phyloP scores from a whole-genome alignment of 371 early-diverging fungal species.

The Mortierella sp. region DNA sequence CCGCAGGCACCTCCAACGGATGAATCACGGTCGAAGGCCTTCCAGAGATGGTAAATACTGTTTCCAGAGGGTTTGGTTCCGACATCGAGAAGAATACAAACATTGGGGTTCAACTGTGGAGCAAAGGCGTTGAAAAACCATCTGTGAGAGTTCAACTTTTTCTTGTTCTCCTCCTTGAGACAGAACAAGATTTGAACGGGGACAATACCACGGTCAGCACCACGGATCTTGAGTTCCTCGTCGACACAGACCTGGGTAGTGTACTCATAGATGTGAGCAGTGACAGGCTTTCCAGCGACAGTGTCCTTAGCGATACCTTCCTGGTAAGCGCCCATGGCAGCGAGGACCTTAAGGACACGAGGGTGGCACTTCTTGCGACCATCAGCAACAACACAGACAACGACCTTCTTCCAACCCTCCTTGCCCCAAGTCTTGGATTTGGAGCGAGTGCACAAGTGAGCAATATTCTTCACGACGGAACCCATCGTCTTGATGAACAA shows the following conservation, averaged over 20 bases:
- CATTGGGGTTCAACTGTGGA: slow-evolving; percentile 72
- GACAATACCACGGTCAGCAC: slow-evolving; percentile 61
- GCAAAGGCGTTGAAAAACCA: slow-evolving; percentile 91
- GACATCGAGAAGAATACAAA: slow-evolving; percentile 83
- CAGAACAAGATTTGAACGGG: slow-evolving; percentile 88
- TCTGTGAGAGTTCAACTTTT: slow-evolving; percentile 90
- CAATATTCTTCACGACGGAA: slow-evolving; percentile 83
- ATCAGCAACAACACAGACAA: slow-evolving; percentile 87
- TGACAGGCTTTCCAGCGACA: slow-evolving; percentile 68
- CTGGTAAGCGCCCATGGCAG: slow-evolving; percentile 77
- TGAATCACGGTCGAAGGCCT: slow-evolving; percentile 71
- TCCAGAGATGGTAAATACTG: slow-evolving; percentile 79
- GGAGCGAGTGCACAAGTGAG: slow-evolving; percentile 74
- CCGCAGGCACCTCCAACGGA: slow-evolving; percentile 87
- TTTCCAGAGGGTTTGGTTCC: slow-evolving; percentile 73
- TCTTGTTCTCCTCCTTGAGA: slow-evolving; percentile 88
- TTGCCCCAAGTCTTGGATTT: slow-evolving; percentile 74
- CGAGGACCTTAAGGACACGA: slow-evolving; percentile 65
- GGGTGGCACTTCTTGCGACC: slow-evolving; percentile 78
- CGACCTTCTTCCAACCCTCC: slow-evolving; percentile 87
- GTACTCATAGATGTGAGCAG: slow-evolving; percentile 88
- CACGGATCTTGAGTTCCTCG: slow-evolving; percentile 59
- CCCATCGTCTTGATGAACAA: slow-evolving; percentile 82
- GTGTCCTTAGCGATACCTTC: slow-evolving; percentile 76
- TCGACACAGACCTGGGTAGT: slow-evolving; percentile 78